These are phyloP conservation scores for Ogataea zsoltii DNA, from an alignment of 805 yeast species.

Conservation along the genomic window DNA sequence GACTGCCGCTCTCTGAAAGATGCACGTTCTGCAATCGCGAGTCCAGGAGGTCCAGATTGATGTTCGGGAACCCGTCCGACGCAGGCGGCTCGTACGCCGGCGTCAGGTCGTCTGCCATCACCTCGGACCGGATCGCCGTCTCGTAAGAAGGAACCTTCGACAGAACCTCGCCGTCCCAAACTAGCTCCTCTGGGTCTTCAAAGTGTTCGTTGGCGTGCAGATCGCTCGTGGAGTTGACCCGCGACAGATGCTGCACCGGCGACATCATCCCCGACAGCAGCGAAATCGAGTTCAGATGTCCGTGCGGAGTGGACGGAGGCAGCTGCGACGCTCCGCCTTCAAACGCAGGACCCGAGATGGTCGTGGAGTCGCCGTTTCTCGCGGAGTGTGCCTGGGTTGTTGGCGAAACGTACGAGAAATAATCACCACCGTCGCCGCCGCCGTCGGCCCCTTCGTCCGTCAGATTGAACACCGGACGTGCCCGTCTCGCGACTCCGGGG, in stretches of 20 bases:
- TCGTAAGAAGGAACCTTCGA: conserved; percentile 83
- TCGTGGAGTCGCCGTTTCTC: not conserved
- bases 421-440: conserved; percentile 28
- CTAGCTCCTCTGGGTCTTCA: conserved; percentile 6
- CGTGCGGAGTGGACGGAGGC: conserved; percentile 15
- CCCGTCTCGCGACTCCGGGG: conserved; percentile 12
- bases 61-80: conserved; percentile 42
- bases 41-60: conserved; percentile 34
- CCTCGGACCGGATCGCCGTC: conserved; percentile 66
- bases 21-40: conserved; percentile 30
- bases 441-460: conserved; percentile 17
- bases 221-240: conserved; percentile 52
- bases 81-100: conserved; percentile 70
- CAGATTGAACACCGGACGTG: conserved; percentile 33
- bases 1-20: conserved; percentile 9
- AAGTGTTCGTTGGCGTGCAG: conserved; percentile 14
- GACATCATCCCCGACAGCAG: conserved; percentile 44
- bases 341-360: conserved; percentile 26
- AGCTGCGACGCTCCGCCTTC: conserved; percentile 20
- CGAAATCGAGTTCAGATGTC: not conserved
- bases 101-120: conserved; percentile 53
- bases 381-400: not conserved
- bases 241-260: conserved; percentile 61
- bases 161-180: conserved; percentile 23
- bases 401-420: conserved; percentile 29